Evolutionary conservation across 2,329 filamentous ascomycete species (phyloP).

Genomic region (Fragosphaeria purpurea): DNA sequence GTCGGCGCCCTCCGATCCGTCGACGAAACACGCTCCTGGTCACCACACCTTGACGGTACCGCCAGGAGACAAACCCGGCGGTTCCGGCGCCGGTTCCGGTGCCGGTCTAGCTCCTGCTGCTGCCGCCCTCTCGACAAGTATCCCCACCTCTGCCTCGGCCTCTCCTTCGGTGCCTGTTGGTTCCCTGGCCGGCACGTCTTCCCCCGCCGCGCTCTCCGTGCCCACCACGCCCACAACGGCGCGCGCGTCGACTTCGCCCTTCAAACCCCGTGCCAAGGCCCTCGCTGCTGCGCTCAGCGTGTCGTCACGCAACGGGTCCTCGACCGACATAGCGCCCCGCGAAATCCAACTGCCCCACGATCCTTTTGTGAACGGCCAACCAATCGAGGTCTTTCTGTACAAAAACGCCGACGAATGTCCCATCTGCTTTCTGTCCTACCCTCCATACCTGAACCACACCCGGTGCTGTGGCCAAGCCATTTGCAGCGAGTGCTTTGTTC

Average conservation of each 20-base stretch:
- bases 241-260: slow-evolving; percentile 44
- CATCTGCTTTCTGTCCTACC: slow-evolving; percentile 94
- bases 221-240: slow-evolving; percentile 38
- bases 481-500: slow-evolving; percentile 97
- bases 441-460: slow-evolving; percentile 86
- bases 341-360: slow-evolving; percentile 75
- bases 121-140: not conserved
- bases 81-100: not conserved
- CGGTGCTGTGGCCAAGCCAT: slow-evolving; percentile 93
- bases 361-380: slow-evolving; percentile 87
- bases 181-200: slow-evolving; percentile 58
- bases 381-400: slow-evolving; percentile 85
- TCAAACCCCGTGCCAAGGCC: slow-evolving; percentile 81
- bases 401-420: slow-evolving; percentile 86
- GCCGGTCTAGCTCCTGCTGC: not conserved
- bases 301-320: slow-evolving; percentile 62
- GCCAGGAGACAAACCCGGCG: not conserved
- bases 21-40: slow-evolving; percentile 20
- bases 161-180: slow-evolving; percentile 1
- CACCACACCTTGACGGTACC: slow-evolving; percentile 57
- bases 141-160: not conserved
- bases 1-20: slow-evolving; percentile 24
- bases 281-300: slow-evolving; percentile 69
- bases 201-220: slow-evolving; percentile 62
- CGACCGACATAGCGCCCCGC: slow-evolving; percentile 61